Conservation (phyloP, 495 filamentous ascomycete species). For the Annulohypoxylon bovei region DNA sequence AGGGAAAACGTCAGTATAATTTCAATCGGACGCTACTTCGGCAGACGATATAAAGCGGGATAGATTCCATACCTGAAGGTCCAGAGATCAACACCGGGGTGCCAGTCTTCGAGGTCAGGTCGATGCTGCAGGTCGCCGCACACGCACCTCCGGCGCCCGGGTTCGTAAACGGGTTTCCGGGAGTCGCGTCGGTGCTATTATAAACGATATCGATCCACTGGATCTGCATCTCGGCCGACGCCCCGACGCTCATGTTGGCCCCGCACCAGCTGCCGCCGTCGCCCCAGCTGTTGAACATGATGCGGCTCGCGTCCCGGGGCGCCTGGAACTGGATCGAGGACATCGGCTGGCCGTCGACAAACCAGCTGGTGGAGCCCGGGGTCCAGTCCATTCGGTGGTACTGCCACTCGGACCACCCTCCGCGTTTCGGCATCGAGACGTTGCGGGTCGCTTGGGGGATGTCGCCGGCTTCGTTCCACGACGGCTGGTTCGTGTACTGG, state of each 20-base stretch:
- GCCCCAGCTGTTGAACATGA: constrained; percentile 80
- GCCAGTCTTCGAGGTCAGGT: constrained; percentile 55
- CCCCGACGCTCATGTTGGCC: constrained; percentile 68
- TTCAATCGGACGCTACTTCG: background rate
- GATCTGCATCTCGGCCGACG: constrained; percentile 71
- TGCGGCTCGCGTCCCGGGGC: constrained; percentile 64
- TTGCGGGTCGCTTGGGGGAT: constrained; percentile 57
- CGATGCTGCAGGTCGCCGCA: constrained; percentile 59
- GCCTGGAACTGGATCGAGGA: constrained; percentile 69
- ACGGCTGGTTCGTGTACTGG: constrained; percentile 81
- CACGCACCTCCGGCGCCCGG: constrained; percentile 46
- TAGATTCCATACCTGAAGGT: constrained; percentile 28
- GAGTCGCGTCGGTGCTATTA: constrained; percentile 59
- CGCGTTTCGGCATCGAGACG: constrained; percentile 51
- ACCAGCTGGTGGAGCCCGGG: constrained; percentile 63
- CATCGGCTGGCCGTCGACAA: constrained; percentile 65
- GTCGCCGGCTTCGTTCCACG: constrained; percentile 55
- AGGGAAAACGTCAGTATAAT: constrained; percentile 1
- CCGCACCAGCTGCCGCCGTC: constrained; percentile 78
- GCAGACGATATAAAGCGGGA: background rate
- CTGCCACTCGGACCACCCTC: constrained; percentile 72
- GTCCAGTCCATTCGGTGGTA: constrained; percentile 79
- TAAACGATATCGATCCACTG: constrained; percentile 80
- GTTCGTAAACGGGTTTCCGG: constrained; percentile 27
- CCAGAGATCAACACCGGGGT: constrained; percentile 57